Conservation (phyloP, 2,329 filamentous ascomycete genomes). For the Hansfordia pulvinata region DNA sequence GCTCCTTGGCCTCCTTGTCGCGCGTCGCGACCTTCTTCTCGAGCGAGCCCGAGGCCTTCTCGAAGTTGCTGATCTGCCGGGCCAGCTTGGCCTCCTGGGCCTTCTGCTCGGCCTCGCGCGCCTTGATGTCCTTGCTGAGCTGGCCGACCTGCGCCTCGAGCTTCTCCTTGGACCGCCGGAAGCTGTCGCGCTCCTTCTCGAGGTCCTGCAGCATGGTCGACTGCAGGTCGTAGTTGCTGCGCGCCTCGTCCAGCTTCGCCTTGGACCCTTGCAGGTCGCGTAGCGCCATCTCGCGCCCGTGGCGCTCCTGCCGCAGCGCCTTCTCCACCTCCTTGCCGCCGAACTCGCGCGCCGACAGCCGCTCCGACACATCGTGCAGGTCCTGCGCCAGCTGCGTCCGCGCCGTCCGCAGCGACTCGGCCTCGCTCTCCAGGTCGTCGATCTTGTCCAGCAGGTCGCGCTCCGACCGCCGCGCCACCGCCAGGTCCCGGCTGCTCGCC, state of each 20-base stretch:
- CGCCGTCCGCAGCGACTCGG: background rate
- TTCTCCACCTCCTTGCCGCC: background rate
- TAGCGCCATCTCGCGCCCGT: background rate
- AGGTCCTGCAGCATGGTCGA: background rate
- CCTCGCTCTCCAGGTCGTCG: slow-evolving; percentile 1
- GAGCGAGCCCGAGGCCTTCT: background rate
- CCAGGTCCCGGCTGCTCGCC: slow-evolving; percentile 1
- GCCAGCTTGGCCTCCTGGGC: background rate
- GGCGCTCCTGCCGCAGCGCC: slow-evolving; percentile 1
- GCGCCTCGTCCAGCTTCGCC: background rate
- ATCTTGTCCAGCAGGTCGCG: slow-evolving; percentile 1
- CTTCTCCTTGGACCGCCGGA: background rate
- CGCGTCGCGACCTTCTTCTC: background rate
- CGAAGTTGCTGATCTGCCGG: background rate
- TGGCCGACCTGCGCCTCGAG: background rate
- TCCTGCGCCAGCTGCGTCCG: background rate
- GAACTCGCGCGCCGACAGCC: background rate
- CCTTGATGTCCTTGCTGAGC: background rate
- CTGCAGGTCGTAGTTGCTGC: slow-evolving; percentile 1
- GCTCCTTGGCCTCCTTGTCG: background rate
- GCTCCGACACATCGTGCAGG: background rate
- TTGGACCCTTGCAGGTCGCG: background rate
- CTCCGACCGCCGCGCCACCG: slow-evolving; percentile 1
- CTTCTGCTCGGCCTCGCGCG: background rate
- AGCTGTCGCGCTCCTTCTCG: background rate